Evolutionary conservation across 1,139 yeast species (phyloP).

Genomic region (Suzukiozyma palmioleophila): DNA sequence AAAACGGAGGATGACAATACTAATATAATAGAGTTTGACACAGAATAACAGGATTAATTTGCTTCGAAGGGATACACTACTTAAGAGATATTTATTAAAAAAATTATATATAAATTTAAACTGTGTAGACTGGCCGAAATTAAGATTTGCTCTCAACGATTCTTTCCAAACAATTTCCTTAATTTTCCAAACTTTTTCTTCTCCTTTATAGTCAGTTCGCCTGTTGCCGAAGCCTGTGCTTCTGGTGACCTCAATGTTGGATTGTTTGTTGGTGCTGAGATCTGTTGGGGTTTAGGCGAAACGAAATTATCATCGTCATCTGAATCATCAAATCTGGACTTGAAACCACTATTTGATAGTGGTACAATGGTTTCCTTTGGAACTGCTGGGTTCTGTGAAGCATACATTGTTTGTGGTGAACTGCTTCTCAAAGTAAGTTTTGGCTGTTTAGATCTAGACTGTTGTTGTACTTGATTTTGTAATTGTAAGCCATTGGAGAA

Average conservation of each 20-base stretch:
- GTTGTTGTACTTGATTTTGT: conserved; percentile 7
- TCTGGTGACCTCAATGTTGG: conserved; percentile 1
- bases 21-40: conserved; percentile 27
- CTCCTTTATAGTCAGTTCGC: conserved; percentile 22
- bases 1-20: conserved; percentile 7
- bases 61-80: not conserved
- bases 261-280: conserved; percentile 6
- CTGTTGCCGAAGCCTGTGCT: not conserved
- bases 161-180: conserved; percentile 53
- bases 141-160: not conserved
- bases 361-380: conserved; percentile 35
- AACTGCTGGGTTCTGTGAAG: conserved; percentile 3
- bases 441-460: conserved; percentile 1
- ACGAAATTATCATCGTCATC: conserved; percentile 33
- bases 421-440: conserved; percentile 2
- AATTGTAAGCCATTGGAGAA: conserved; percentile 5
- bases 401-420: conserved; percentile 7
- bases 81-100: not conserved
- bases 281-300: not conserved
- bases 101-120: not conserved
- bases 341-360: conserved; percentile 13
- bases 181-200: conserved; percentile 50
- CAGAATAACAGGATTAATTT: conserved; percentile 9
- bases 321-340: conserved; percentile 55
- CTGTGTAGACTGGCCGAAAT: not conserved